Base-by-base conservation (phyloP, 2,329 filamentous ascomycete genomes). In the Fusarium irregulare region DNA sequence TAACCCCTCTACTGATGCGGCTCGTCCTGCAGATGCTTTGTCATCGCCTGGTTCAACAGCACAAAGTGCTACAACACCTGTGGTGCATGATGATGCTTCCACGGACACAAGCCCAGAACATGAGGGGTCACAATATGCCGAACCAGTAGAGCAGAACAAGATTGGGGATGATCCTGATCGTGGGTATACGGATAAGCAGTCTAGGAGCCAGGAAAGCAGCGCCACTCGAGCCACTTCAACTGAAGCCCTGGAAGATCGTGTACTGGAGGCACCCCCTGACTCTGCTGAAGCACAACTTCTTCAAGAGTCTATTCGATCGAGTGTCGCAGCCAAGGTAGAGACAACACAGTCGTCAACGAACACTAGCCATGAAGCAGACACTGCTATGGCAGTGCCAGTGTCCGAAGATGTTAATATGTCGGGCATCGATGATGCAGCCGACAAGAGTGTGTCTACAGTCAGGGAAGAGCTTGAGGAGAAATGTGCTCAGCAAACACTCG, bases 91-190 rank as follows among this genome's bases (percentile, higher is more conserved):
- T 64, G 86, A 91, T 67, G 86, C 85, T 9, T 94, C 92, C 3
- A 88, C 91, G 2, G 90, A 91, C 71, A 94, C 92, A 3, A 94
- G 91, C 72, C 90, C 91, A 2, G 91, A 92, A 57, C 87, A 91
- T 57, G 91, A 93, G 50, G 85, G 84, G 20, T 83, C 87, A 49
- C 85, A 87, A 45, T 88, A 87, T 71, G 78, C 83, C 18, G 84
- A 89, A 34, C 80, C 80, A n/a, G 68, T 59, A 21, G 83, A 85
- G 23, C 82, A 85, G 64, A 84, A 84, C 73, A 81, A 82, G 34
- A 78, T 79, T 55, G 84, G 83, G 46, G 77, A 81, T 75, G 76
- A 83, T 49, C 46, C 14, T 7, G 73, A 77, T 48, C 73, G 70
- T 11, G 75, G 75, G 14, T 76, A 68, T 27, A 41, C 25, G 3